Evolutionary conservation across 805 yeast species (phyloP), one percentile per base, ranked within the genome.

Genomic region (Huiozyma naganishii): DNA sequence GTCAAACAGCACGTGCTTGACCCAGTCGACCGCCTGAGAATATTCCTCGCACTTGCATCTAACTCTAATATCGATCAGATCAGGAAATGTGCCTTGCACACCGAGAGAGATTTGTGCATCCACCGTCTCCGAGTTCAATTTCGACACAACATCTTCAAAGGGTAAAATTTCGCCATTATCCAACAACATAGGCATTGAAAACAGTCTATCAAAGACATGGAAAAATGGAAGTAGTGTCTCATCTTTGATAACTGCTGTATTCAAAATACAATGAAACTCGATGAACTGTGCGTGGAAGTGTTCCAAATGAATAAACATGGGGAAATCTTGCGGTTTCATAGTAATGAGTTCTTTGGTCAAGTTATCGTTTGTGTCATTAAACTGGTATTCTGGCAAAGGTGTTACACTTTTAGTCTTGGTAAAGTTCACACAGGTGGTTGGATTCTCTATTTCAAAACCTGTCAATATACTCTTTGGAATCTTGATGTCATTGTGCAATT

Each of bases 241-340:
- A 41, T 64, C 66, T 32, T 61, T 41, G 74, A 80, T 23, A 77
- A 68, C 39, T 54, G 69, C 37, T 66, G 71, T 1, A 85, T 75
- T 7, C 80, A 84, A 59, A 33, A 80, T 60, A 34, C 86, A 58
- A 45, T 79, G 76, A 17, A 88, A 69, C 10, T 83, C 77, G 32
- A 85, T 76, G 58, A 90, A 92, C 54, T 83, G 80, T 1, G 96
- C 84, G 43, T 79, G 74, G 56, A 76, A 81, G 49, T 81, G 76
- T 61, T 92, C 97, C 52, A 83, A 72, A 57, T 87, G 92, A 41
- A 89, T 58, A 48, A 77, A 79, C 34, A 89, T 61, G 5, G 89
- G 87, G 48, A 82, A 71, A 41, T 72, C 67, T 1, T 52, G 42
- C 29, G 81, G 79, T 49, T 61, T 60, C 8, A 57, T 50, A 1